Evolutionary conservation across 129 eudicot genomes (phyloP).

Genomic region (Artemisia argyi): DNA sequence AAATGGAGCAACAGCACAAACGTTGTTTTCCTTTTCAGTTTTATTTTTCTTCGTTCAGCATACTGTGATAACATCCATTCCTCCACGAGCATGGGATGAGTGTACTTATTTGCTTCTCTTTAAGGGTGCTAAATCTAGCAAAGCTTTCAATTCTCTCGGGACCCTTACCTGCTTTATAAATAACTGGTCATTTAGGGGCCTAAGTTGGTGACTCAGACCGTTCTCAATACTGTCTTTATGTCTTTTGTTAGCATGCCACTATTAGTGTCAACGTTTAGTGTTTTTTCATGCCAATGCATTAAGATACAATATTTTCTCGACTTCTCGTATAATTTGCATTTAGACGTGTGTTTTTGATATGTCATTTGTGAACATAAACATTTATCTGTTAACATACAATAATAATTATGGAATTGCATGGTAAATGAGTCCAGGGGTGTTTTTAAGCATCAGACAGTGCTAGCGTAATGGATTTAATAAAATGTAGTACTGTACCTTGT

Average conservation of each 20-base stretch:
- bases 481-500: too few species aligned
- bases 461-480: too few species aligned
- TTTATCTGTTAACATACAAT: background rate
- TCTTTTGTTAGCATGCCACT: background rate
- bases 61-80: too few species aligned
- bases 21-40: conserved; percentile 2
- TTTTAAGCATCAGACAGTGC: background rate
- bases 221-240: background rate
- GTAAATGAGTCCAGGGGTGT: background rate
- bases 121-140: too few species aligned
- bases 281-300: conserved; percentile 8
- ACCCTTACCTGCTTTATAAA: too few species aligned
- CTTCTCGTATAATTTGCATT: conserved; percentile 7
- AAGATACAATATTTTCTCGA: background rate
- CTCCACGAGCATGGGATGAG: too few species aligned
- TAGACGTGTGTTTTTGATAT: conserved; percentile 2
- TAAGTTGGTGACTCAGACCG: background rate
- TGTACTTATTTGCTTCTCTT: too few species aligned
- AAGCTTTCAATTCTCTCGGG: too few species aligned
- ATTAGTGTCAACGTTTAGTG: background rate
- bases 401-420: background rate
- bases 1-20: background rate
- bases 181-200: too few species aligned
- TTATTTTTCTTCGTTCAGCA: too few species aligned
- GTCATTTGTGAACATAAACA: background rate